Evolutionary conservation across 768 basidiomycete genomes (phyloP), one percentile per base, ranked within the genome.

Genomic region (Phaeotremella fagi): DNA sequence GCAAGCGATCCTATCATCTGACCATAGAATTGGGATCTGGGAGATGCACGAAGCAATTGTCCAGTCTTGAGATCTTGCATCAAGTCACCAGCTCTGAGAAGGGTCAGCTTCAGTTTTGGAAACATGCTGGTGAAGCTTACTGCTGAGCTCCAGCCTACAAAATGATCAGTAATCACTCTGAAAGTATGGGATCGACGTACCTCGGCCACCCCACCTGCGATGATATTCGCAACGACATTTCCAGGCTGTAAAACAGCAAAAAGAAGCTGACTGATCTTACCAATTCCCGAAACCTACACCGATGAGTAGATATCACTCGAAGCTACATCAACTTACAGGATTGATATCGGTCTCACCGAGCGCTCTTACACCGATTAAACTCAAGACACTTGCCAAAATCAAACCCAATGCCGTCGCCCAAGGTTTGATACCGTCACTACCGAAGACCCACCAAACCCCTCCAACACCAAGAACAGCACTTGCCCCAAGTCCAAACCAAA

Each of bases 1-100:
- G 94, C 80, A 0, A 84, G 81, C 7, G 88, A 90, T 28, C 94
- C 94, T 50, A 97, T 85, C 45, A 98, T 78, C 73, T 98, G 74
- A 7, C 90, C 89, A 63, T 85, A 92, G 72, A 97, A 95, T 68
- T 94, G 94, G 1, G 90, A 89, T 63, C 89, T 80, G 43, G 94
- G 94, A 22, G 90, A 92, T 7, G 91, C 91, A 59, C 80, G 82
- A 50, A 89, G 82, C n/a, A 98, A 78, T 73, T 95, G 89, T 0
- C 94, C 94, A 2, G 94, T 95, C 77, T 98, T 98, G 54, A 98
- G 78, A 75, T 98, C 94, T 77, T 98, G 94, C 94, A 98, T 97
- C 7, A 97, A 82, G 70, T 98, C 94, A 15, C 91, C 94, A 5
- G 92, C 90, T 73, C 88, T 91, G 59, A n/a, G 36, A 27, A 23